Evolutionary conservation across 345 rosid genomes (phyloP).

Genomic region (Eucalyptus microcorys): DNA sequence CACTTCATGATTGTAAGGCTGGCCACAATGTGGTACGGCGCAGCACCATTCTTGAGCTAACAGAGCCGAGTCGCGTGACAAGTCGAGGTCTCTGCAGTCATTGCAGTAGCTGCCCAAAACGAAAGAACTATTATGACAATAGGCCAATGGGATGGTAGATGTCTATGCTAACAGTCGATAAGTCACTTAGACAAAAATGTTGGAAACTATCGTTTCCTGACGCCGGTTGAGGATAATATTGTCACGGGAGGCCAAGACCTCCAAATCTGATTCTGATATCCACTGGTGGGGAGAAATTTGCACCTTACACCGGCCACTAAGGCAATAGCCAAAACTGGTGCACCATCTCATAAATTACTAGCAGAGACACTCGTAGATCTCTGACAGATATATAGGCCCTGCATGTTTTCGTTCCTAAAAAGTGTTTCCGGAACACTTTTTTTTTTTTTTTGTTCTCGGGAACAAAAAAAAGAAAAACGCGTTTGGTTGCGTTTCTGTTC

Average conservation of each 20-base stretch:
- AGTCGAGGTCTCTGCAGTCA: slow-evolving; percentile 82
- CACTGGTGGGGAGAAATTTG: background rate
- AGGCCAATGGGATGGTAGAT: background rate
- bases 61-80: slow-evolving; percentile 62
- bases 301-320: background rate
- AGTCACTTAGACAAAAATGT: background rate
- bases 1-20: slow-evolving; percentile 60
- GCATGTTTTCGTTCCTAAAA: too few relatives aligned
- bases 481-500: too few relatives aligned
- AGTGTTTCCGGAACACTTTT: too few relatives aligned
- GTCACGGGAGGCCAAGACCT: background rate
- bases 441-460: too few relatives aligned
- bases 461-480: too few relatives aligned
- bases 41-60: slow-evolving; percentile 74
- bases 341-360: background rate
- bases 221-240: background rate
- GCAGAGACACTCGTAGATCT: background rate
- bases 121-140: background rate
- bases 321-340: background rate
- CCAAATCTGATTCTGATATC: background rate
- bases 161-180: background rate
- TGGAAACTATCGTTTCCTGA: background rate
- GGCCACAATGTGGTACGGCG: slow-evolving; percentile 69
- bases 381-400: background rate
- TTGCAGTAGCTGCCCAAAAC: slow-evolving; percentile 67